These are phyloP conservation scores for Capillidium rhysosporum DNA, from an alignment of 371 early-diverging fungal species.

Conservation along the genomic window DNA sequence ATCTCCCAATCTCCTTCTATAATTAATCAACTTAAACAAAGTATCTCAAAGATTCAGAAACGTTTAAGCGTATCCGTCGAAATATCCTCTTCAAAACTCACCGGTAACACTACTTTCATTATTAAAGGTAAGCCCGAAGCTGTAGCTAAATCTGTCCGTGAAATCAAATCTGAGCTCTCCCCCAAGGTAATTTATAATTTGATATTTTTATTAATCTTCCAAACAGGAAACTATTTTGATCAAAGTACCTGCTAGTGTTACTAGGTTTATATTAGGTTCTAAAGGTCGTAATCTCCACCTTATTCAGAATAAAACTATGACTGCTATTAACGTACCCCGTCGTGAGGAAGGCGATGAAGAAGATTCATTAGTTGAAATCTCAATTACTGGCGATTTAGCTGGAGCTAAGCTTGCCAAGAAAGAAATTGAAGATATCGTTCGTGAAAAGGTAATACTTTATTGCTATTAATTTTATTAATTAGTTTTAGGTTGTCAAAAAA, in stretches of 20 bases:
- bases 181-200: conserved; percentile 33
- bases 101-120: conserved; percentile 60
- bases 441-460: conserved; percentile 31
- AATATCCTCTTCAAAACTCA: conserved; percentile 51
- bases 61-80: conserved; percentile 61
- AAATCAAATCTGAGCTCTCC: conserved; percentile 50
- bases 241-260: conserved; percentile 56
- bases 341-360: conserved; percentile 21
- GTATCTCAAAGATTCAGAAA: conserved; percentile 22
- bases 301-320: conserved; percentile 53
- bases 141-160: conserved; percentile 61
- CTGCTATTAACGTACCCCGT: conserved; percentile 48
- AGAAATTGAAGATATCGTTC: conserved; percentile 64
- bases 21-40: conserved; percentile 10
- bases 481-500: conserved; percentile 27
- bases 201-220: not conserved
- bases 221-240: conserved; percentile 21
- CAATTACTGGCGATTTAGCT: conserved; percentile 65
- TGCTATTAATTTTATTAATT: not conserved
- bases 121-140: conserved; percentile 60
- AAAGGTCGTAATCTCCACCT: conserved; percentile 57
- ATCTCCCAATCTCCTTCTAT: conserved; percentile 28
- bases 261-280: conserved; percentile 67
- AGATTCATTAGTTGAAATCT: conserved; percentile 34
- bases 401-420: conserved; percentile 70